Conservation (phyloP, 768 basidiomycete species). For the Fomitopsis pulvina region DNA sequence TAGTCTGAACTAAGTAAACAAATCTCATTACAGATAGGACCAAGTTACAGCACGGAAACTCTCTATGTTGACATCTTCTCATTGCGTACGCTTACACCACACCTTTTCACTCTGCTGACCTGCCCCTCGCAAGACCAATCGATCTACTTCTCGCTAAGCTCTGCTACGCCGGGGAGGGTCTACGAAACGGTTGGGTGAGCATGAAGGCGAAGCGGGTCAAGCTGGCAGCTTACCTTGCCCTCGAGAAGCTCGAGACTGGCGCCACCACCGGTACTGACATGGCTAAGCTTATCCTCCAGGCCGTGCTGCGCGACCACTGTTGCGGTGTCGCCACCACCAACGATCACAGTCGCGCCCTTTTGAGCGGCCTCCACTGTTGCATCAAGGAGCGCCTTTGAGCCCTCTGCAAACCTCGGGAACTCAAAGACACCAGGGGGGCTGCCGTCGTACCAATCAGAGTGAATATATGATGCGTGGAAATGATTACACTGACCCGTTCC, state of each 20-base stretch:
- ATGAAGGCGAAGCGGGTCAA: background rate
- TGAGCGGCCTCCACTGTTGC: conserved; percentile 82
- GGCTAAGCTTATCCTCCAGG: conserved; percentile 85
- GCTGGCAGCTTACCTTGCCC: conserved; percentile 69
- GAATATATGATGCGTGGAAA: background rate
- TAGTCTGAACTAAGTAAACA: too few relatives aligned
- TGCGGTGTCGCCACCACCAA: conserved; percentile 96
- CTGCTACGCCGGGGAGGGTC: conserved; percentile 88
- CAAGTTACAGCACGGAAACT: too few relatives aligned
- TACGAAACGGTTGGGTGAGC: conserved; percentile 24
- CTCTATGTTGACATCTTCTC: too few relatives aligned
- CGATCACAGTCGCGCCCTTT: conserved; percentile 86
- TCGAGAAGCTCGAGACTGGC: conserved; percentile 93
- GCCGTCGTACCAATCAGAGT: conserved; percentile 6
- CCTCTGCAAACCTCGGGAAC: conserved; percentile 84
- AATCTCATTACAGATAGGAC: too few relatives aligned
- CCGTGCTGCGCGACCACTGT: conserved; percentile 85
- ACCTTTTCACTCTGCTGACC: background rate
- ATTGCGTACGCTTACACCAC: background rate
- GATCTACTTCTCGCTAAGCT: conserved; percentile 70
- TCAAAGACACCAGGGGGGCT: conserved; percentile 98
- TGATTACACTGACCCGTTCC: conserved; percentile 68
- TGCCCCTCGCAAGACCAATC: too few relatives aligned
- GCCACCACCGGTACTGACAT: conserved; percentile 94
- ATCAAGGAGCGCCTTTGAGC: conserved; percentile 78